A percentile compares a stretch with the other conserved stretches of the same genome.
Conservation (phyloP, 2,329 filamentous ascomycete genomes). For the Curvularia sp. region DNA sequence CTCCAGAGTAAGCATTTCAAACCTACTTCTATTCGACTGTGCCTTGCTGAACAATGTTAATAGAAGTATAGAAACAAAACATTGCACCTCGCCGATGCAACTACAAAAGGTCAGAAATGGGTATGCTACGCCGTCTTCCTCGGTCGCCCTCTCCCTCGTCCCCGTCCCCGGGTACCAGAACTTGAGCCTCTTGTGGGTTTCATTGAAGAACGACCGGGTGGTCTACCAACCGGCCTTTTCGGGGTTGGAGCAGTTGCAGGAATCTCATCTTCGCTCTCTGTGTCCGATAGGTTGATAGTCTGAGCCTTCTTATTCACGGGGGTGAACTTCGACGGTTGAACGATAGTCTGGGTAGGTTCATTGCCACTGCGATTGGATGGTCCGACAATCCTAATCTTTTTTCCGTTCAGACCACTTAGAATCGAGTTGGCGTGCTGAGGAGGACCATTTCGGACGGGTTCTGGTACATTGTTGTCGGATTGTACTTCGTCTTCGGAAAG, state of each 20-base stretch:
- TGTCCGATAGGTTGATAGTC: conserved; percentile 34
- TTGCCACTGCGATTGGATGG: conserved; percentile 29
- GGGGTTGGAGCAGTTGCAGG: conserved; percentile 37
- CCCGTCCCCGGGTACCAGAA: conserved; percentile 31
- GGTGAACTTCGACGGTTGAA: conserved; percentile 27
- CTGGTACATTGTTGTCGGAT: conserved; percentile 8
- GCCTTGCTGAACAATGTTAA: conserved; percentile 6
- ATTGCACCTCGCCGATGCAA: neutral
- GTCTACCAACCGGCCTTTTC: conserved; percentile 31
- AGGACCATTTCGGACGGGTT: conserved; percentile 19
- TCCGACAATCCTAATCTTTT: conserved; percentile 48
- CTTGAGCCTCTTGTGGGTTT: conserved; percentile 33
- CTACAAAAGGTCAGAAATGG: neutral
- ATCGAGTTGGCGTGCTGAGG: conserved; percentile 39
- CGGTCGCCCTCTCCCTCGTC: conserved; percentile 14
- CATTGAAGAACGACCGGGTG: conserved; percentile 30
- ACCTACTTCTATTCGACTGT: neutral
- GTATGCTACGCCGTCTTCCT: conserved; percentile 28
- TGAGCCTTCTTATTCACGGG: conserved; percentile 30
- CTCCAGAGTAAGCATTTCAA: neutral
- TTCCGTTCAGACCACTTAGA: conserved; percentile 41
- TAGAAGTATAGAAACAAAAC: neutral
- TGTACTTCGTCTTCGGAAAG: conserved; percentile 16
- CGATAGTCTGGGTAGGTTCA: neutral
- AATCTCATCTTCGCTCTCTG: conserved; percentile 45